A percentile compares a stretch with the other conserved stretches of the same genome.
Conservation (phyloP, 371 early-diverging fungal genomes). For the Actinomortierella ambigua region DNA sequence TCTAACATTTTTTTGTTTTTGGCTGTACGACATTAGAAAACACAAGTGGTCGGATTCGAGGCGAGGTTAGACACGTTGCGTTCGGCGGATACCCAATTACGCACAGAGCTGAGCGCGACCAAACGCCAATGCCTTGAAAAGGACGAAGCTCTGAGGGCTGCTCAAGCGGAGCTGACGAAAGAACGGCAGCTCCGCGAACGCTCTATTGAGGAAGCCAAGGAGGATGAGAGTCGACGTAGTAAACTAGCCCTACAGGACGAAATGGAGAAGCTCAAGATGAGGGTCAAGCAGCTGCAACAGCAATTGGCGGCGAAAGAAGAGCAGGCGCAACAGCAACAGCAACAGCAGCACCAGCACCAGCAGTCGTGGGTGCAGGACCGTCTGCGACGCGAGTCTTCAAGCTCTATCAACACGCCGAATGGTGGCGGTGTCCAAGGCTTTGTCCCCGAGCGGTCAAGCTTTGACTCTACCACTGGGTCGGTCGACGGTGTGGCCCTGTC, state of each 20-base stretch:
- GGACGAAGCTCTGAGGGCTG: slow-evolving; percentile 24
- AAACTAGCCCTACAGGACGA: slow-evolving; percentile 53
- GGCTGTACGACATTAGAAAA: slow-evolving; percentile 14
- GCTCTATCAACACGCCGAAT: not conserved
- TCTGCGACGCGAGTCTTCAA: not conserved
- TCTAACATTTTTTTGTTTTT: not conserved
- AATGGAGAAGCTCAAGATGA: slow-evolving; percentile 32
- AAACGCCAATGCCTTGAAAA: slow-evolving; percentile 20
- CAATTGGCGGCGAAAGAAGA: slow-evolving; percentile 11
- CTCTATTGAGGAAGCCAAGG: slow-evolving; percentile 46
- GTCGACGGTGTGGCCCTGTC: slow-evolving; percentile 31
- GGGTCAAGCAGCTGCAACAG: slow-evolving; percentile 25
- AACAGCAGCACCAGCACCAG: not conserved
- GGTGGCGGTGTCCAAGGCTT: not conserved
- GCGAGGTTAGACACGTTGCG: slow-evolving; percentile 32
- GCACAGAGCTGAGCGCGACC: slow-evolving; percentile 21
- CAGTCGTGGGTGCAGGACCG: not conserved
- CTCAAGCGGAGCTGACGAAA: slow-evolving; percentile 37
- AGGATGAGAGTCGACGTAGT: slow-evolving; percentile 45
- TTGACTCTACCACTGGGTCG: slow-evolving; percentile 20
- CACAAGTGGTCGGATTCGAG: slow-evolving; percentile 19
- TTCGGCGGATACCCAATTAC: slow-evolving; percentile 32
- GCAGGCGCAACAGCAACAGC: not conserved
- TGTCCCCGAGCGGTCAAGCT: slow-evolving; percentile 1
- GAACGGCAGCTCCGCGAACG: slow-evolving; percentile 36